phyloP scores from a whole-genome alignment of 2,329 filamentous ascomycete species.

The Fusarium sp. region DNA sequence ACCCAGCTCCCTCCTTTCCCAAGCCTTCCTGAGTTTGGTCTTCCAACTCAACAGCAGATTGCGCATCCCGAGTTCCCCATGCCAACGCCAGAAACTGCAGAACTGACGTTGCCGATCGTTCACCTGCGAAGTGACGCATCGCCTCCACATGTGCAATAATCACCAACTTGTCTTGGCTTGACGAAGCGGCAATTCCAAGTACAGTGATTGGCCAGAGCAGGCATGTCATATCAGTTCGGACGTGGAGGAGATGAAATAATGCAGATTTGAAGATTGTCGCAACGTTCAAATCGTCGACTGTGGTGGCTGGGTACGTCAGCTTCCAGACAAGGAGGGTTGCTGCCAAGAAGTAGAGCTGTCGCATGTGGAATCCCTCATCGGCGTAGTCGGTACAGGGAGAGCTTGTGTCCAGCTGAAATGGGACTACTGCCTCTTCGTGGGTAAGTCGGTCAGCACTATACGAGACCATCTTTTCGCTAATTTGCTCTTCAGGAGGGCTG shows the following conservation, averaged over 20 bases:
- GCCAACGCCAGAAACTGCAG: neutral
- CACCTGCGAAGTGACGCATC: neutral
- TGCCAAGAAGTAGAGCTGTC: neutral
- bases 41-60: neutral
- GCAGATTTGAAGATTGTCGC: neutral
- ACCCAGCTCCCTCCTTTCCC: neutral
- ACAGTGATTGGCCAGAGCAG: neutral
- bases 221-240: neutral
- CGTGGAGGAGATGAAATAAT: neutral
- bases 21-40: neutral
- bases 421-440: neutral
- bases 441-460: too few species aligned
- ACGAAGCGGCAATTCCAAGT: neutral
- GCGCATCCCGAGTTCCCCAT: neutral
- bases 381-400: fast-evolving
- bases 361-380: neutral
- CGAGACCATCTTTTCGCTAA: neutral
- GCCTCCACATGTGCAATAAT: neutral
- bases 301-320: neutral
- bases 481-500: neutral
- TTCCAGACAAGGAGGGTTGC: neutral
- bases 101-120: neutral
- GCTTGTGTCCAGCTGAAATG: neutral
- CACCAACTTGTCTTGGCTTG: neutral
- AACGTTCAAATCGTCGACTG: neutral